Conservation (phyloP, 225 moss, liverwort and hornwort genomes). For the Pseudoscleropodium purum region DNA sequence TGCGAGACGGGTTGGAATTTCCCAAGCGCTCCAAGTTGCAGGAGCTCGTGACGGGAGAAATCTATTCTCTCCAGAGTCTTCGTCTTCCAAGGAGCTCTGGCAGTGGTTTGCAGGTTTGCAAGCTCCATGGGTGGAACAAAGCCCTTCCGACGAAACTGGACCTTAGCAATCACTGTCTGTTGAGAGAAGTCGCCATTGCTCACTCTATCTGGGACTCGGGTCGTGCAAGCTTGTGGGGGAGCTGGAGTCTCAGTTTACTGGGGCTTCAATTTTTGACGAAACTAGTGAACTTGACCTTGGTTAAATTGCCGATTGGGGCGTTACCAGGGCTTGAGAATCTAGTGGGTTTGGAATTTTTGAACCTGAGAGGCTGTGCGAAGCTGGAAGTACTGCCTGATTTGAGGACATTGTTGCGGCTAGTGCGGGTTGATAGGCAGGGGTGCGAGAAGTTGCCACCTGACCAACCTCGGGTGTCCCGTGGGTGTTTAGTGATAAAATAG, state of each 20-base stretch:
- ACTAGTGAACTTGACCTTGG: neutral
- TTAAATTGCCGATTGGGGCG: neutral
- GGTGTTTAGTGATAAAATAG: neutral
- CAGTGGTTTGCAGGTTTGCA: neutral
- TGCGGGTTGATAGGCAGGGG: neutral
- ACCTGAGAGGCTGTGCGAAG: neutral
- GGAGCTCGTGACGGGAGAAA: constrained; percentile 5
- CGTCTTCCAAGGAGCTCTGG: neutral
- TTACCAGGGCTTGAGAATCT: neutral
- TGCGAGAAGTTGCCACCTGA: neutral
- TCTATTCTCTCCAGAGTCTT: neutral
- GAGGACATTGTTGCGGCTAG: neutral
- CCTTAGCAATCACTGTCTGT: neutral
- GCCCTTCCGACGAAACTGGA: neutral
- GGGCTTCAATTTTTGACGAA: neutral
- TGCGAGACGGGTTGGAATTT: neutral
- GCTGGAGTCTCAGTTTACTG: neutral
- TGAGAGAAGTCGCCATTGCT: neutral
- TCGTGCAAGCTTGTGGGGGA: neutral
- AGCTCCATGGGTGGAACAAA: constrained; percentile 4
- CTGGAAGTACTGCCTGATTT: constrained; percentile 3
- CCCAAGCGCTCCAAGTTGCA: neutral
- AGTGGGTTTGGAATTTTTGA: neutral
- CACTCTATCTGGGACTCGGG: neutral
- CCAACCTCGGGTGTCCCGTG: neutral